Percentiles rank a stretch among this genome's conserved stretches.
phyloP scores from a whole-genome alignment of 805 yeast genomes.

The Cyberlindnera meyerae region DNA sequence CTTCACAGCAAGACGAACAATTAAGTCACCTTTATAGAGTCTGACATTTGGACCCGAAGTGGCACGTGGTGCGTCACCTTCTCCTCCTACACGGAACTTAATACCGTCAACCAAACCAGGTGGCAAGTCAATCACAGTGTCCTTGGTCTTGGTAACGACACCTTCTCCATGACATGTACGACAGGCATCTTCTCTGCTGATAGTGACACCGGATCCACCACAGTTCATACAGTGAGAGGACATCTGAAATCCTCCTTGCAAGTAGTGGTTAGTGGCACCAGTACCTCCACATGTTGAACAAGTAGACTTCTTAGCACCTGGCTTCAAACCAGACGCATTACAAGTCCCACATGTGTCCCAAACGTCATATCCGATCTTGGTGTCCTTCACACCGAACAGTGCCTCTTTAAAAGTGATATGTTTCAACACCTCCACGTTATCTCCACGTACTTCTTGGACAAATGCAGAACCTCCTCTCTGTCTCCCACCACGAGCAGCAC shows the following conservation, averaged over 20 bases:
- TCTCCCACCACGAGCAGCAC: constrained; percentile 12
- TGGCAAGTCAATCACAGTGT: constrained; percentile 82
- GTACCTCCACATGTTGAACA: constrained; percentile 90
- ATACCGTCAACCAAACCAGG: constrained; percentile 86
- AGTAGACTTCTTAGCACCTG: constrained; percentile 66
- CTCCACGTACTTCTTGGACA: constrained; percentile 82
- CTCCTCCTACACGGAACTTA: constrained; percentile 75
- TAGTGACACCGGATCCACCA: constrained; percentile 81
- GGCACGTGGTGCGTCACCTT: constrained; percentile 84
- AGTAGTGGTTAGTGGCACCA: constrained; percentile 80
- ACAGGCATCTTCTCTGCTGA: constrained; percentile 69
- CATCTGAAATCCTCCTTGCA: constrained; percentile 95
- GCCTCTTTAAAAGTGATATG: constrained; percentile 81
- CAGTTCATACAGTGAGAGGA: constrained; percentile 86
- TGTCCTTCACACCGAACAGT: constrained; percentile 66
- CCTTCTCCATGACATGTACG: constrained; percentile 85
- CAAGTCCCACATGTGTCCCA: constrained; percentile 77
- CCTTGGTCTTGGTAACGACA: constrained; percentile 58
- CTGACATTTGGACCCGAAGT: constrained; percentile 67
- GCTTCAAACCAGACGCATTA: constrained; percentile 79
- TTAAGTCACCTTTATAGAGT: constrained; percentile 79
- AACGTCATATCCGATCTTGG: constrained; percentile 63
- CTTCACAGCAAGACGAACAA: constrained; percentile 72
- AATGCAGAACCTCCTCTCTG: constrained; percentile 21
- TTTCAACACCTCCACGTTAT: constrained; percentile 75